Evolutionary conservation across 2,329 filamentous ascomycete species (phyloP).

Genomic region (Venturia pyrina): DNA sequence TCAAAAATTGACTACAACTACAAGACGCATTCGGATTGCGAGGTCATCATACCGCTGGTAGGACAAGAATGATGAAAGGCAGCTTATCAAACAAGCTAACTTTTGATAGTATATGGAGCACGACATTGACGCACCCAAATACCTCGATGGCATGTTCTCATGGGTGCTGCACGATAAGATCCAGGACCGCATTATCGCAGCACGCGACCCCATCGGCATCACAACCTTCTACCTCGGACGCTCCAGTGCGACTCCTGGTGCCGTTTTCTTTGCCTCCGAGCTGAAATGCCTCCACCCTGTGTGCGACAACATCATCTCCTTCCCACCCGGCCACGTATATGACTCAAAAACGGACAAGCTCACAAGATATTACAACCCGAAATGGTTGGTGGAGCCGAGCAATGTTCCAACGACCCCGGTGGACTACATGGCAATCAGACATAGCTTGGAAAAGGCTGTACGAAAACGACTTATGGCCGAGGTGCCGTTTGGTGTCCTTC

Average conservation of each 20-base stretch:
- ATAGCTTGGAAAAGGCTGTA: constrained; percentile 79
- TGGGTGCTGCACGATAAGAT: constrained; percentile 97
- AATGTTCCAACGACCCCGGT: constrained; percentile 70
- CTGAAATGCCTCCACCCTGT: constrained; percentile 87
- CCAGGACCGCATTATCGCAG: constrained; percentile 83
- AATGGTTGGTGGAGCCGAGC: constrained; percentile 74
- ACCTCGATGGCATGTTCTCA: constrained; percentile 98
- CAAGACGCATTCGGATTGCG: constrained; percentile 97
- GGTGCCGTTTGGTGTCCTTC: constrained; percentile 90
- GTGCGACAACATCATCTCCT: constrained; percentile 89
- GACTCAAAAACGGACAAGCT: constrained; percentile 83
- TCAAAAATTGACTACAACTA: constrained; percentile 82
- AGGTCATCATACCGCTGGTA: constrained; percentile 96
- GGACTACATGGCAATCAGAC: constrained; percentile 72
- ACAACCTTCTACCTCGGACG: constrained; percentile 96
- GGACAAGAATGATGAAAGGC: constrained; percentile 22
- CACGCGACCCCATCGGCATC: constrained; percentile 91
- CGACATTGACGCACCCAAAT: constrained; percentile 82
- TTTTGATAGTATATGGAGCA: constrained; percentile 71
- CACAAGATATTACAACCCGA: constrained; percentile 82
- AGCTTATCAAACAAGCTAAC: constrained; percentile 10
- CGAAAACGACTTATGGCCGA: constrained; percentile 98
- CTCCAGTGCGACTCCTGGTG: constrained; percentile 66
- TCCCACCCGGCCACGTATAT: constrained; percentile 92
- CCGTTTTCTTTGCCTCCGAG: constrained; percentile 95